These are phyloP conservation scores for Xylaria arbuscula DNA, from an alignment of 2,329 filamentous ascomycete genomes.

Conservation along the genomic window DNA sequence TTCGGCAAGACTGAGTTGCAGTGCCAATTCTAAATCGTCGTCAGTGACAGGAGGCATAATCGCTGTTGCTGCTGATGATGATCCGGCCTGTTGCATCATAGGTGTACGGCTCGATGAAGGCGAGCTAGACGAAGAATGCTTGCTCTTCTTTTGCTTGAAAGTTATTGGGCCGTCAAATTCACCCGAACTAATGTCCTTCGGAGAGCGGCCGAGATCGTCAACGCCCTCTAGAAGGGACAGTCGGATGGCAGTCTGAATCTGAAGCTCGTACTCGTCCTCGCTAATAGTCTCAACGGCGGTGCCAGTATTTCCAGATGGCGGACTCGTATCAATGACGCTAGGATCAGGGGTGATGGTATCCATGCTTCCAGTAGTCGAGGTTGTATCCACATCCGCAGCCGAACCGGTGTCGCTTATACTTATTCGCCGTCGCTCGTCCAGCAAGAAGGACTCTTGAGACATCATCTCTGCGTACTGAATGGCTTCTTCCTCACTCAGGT, in stretches of 20 bases:
- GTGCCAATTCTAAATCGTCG: constrained; percentile 69
- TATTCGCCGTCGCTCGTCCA: constrained; percentile 67
- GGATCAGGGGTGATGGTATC: constrained; percentile 67
- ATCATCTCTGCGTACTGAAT: constrained; percentile 73
- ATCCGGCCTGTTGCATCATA: constrained; percentile 46
- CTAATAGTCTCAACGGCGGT: constrained; percentile 52
- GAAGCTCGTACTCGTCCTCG: constrained; percentile 67
- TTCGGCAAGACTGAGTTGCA: constrained; percentile 70
- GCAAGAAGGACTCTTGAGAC: constrained; percentile 68
- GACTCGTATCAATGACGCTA: constrained; percentile 59
- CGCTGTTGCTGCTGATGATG: constrained; percentile 39
- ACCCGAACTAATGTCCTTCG: constrained; percentile 58
- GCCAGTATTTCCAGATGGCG: constrained; percentile 45
- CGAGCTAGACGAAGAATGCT: constrained; percentile 51
- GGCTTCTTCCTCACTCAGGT: constrained; percentile 73
- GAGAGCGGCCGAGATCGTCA: constrained; percentile 60
- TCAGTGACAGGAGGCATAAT: constrained; percentile 52
- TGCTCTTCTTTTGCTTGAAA: constrained; percentile 59
- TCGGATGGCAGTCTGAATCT: constrained; percentile 71
- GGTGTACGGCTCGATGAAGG: constrained; percentile 54
- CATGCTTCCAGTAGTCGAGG: constrained; percentile 52
- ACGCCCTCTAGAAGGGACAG: constrained; percentile 69
- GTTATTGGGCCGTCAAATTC: constrained; percentile 65
- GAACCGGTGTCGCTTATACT: constrained; percentile 64
- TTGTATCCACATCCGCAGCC: constrained; percentile 58